These are phyloP conservation scores for Trametes hirsuta DNA, from an alignment of 1,284 basidiomycete genomes.

Conservation along the genomic window DNA sequence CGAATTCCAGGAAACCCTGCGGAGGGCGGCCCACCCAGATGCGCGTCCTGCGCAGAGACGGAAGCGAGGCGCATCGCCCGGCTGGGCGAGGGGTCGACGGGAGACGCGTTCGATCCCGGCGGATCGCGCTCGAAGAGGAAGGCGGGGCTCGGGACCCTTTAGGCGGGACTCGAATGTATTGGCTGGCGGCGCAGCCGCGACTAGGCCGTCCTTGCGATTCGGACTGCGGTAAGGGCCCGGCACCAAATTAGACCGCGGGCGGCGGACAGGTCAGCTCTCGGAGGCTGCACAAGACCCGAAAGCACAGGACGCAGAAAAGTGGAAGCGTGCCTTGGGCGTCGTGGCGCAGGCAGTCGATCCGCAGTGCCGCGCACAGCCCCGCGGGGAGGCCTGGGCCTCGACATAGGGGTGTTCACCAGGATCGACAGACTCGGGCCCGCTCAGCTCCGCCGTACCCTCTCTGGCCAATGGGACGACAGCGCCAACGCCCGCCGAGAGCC, in stretches of 20 bases:
- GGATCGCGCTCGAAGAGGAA: slow-evolving; percentile 5
- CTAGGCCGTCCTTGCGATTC: slow-evolving; percentile 4
- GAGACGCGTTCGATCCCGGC: slow-evolving; percentile 5
- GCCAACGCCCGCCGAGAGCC: no score
- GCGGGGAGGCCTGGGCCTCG: no score
- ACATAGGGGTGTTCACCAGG: no score
- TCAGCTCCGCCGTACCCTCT: no score
- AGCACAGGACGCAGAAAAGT: background rate
- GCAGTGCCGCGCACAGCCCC: background rate
- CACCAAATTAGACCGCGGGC: background rate
- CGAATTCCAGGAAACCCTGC: slow-evolving; percentile 1
- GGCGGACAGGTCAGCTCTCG: background rate
- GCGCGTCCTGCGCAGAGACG: slow-evolving; percentile 6
- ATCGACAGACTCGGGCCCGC: no score
- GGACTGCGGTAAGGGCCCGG: slow-evolving; percentile 3
- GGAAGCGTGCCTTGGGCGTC: background rate
- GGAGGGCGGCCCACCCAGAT: slow-evolving; percentile 13
- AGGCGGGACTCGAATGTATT: slow-evolving; percentile 1
- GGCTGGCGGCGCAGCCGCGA: background rate
- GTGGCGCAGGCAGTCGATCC: background rate
- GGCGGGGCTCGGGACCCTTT: background rate
- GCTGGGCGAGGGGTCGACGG: background rate
- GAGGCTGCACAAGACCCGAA: background rate
- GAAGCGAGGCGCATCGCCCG: slow-evolving; percentile 12
- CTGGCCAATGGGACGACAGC: no score